Conservation (phyloP, 2,329 filamentous ascomycete species). For the Akanthomyces muscarius region DNA sequence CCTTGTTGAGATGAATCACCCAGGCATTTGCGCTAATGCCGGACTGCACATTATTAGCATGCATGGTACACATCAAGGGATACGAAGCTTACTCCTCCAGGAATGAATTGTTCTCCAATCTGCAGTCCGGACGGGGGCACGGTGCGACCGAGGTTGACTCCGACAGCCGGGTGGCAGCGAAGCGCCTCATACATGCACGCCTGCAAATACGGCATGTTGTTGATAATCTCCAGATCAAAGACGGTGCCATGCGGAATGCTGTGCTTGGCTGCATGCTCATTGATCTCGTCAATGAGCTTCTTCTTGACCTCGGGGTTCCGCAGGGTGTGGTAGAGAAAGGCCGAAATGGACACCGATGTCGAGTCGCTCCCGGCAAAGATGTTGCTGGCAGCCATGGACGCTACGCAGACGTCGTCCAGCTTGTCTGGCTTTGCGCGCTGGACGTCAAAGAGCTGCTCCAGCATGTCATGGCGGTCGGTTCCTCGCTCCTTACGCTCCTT, state of each 20-base stretch:
- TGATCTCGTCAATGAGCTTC: conserved; percentile 36
- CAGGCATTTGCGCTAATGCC: conserved; percentile 25
- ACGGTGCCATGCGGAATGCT: conserved; percentile 21
- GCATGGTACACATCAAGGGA: background rate
- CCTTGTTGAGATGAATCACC: conserved; percentile 27
- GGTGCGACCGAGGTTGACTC: conserved; percentile 41
- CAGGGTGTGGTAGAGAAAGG: conserved; percentile 29
- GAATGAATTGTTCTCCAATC: conserved; percentile 30
- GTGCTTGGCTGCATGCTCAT: conserved; percentile 22
- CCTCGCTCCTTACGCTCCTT: background rate
- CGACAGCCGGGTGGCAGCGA: conserved; percentile 43
- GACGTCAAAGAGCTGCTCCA: background rate
- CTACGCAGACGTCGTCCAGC: background rate
- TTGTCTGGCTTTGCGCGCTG: background rate
- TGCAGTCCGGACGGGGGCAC: conserved; percentile 41
- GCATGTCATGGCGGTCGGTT: background rate
- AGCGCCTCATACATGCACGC: conserved; percentile 48
- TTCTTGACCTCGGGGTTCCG: conserved; percentile 26
- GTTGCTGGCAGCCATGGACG: conserved; percentile 20
- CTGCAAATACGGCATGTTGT: conserved; percentile 42
- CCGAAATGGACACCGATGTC: conserved; percentile 31
- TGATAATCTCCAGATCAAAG: conserved; percentile 15
- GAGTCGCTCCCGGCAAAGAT: conserved; percentile 35
- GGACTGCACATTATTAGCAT: background rate
- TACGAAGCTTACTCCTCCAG: background rate